Evolutionary conservation across 2,329 filamentous ascomycete genomes (phyloP).

Genomic region (Sporothrix sp.): DNA sequence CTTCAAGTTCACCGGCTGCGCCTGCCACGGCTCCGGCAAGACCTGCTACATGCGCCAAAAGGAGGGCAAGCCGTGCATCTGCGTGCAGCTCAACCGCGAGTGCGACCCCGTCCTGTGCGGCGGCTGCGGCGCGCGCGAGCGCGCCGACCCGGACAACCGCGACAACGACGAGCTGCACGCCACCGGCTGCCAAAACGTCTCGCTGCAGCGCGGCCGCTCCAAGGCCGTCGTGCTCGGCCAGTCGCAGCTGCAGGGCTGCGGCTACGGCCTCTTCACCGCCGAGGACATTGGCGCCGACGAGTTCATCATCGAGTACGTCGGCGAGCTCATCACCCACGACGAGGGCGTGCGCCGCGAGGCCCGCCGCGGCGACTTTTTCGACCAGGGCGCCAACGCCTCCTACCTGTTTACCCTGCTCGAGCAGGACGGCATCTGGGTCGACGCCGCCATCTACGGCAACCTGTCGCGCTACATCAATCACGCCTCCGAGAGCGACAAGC

Average conservation of each 20-base stretch:
- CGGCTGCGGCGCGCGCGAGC: slow-evolving; percentile 57
- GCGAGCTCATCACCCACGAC: slow-evolving; percentile 61
- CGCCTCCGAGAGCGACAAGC: slow-evolving; percentile 41
- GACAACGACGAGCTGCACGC: slow-evolving; percentile 46
- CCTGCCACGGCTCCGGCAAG: slow-evolving; percentile 50
- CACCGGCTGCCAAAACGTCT: slow-evolving; percentile 60
- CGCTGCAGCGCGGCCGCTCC: slow-evolving; percentile 56
- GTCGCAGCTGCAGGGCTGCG: slow-evolving; percentile 57
- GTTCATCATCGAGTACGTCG: slow-evolving; percentile 74
- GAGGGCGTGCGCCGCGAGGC: slow-evolving; percentile 61
- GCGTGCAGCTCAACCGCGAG: slow-evolving; percentile 62
- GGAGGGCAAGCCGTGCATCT: slow-evolving; percentile 54
- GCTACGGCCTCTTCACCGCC: slow-evolving; percentile 66
- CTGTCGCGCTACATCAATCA: slow-evolving; percentile 80
- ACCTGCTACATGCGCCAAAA: slow-evolving; percentile 47
- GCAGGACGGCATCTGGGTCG: slow-evolving; percentile 56
- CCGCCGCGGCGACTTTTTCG: slow-evolving; percentile 48
- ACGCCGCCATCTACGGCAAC: slow-evolving; percentile 68
- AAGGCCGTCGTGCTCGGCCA: slow-evolving; percentile 60
- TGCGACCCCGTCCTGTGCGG: slow-evolving; percentile 70
- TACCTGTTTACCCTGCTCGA: slow-evolving; percentile 54
- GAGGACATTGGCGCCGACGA: slow-evolving; percentile 57
- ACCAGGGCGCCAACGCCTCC: slow-evolving; percentile 54
- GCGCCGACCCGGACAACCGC: slow-evolving; percentile 59
- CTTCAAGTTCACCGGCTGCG: slow-evolving; percentile 57